Base-by-base conservation (phyloP, 83 land plant species). In the Larix sibirica region DNA sequence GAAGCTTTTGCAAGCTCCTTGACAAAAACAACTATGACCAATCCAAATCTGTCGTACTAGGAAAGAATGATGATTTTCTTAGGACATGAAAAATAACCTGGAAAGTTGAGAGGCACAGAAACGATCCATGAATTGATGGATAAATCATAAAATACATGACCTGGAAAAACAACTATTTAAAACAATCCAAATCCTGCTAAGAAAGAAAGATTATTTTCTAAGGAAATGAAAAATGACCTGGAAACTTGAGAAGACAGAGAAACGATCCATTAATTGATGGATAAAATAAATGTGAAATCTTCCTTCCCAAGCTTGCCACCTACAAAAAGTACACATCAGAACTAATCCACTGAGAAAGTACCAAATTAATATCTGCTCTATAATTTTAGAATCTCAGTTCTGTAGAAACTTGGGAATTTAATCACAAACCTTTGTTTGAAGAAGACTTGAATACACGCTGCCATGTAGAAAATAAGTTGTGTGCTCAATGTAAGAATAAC, bases 291-390 rank as follows among this genome's bases (percentile, higher is more conserved):
- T 74, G 42, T 70, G 67, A 61, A 71, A 84, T 50, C 77, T 87
- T 54, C 87, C 87, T 82, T 90, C 91, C 92, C 87, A 96, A 0
- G 74, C 61, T 77, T 91, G 90, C 92, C 93, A 94, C 86, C 95
- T 94, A 90, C 77, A 66, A 62, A 42, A 77, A 77, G 83, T 20
- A 33, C 63, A 18, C 16, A 58, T 26, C 26, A 58, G 63, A 79
- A 26, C 36, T 24, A 50, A 79, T 20, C 36, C 23, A 59, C 14
- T n/a, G 23, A 54, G 76, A 38, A 42, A 17, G 74, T 44, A 60
- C 17, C 31, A 47, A 80, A 47, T n/a, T 44, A 76, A 61, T 75
- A 50, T 62, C 61, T 12, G 59, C 24, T 42, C 2, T 17, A 78
- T 47, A 42, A 82, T 44, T 44, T 40, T 26, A 76, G 21, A 59